Conservation (phyloP, 371 early-diverging fungal genomes). For the Smittium culicis region DNA sequence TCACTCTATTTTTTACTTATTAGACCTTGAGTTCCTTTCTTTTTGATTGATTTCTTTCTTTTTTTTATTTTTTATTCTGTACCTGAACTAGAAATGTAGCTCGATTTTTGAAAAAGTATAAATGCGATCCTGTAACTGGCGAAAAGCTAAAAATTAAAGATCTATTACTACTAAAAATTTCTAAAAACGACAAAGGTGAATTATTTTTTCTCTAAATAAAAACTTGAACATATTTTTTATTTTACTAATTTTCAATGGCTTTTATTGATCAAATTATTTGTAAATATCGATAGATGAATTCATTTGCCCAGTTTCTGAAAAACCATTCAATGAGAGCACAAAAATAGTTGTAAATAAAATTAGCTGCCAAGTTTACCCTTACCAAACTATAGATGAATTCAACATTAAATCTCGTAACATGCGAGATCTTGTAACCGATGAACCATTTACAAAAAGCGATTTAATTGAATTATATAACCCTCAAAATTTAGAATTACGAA, state of each 20-base stretch:
- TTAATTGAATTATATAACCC: conserved; percentile 72
- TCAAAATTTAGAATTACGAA: not conserved
- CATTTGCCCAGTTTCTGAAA: conserved; percentile 79
- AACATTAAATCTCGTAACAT: conserved; percentile 71
- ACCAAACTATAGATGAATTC: conserved; percentile 70
- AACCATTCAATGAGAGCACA: conserved; percentile 71
- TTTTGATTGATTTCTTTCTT: too few relatives aligned
- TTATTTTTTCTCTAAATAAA: not conserved
- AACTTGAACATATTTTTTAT: too few relatives aligned
- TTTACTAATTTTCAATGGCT: too few relatives aligned
- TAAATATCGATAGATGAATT: conserved; percentile 69
- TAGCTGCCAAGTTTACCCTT: conserved; percentile 80
- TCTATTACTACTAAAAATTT: conserved; percentile 60
- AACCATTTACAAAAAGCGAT: conserved; percentile 71
- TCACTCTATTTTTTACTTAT: too few relatives aligned
- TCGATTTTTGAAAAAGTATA: conserved; percentile 70
- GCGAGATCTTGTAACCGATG: conserved; percentile 77
- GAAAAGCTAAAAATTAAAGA: conserved; percentile 55
- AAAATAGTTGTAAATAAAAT: conserved; percentile 79
- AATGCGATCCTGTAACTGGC: conserved; percentile 78
- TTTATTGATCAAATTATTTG: too few relatives aligned
- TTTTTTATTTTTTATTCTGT: not conserved
- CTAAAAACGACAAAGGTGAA: conserved; percentile 43
- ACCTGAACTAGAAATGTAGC: conserved; percentile 45
- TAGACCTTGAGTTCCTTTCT: too few relatives aligned